A percentile compares a stretch with the other conserved stretches of the same genome.
Conservation (phyloP, 371 early-diverging fungal species). For the Rhizopus stolonifer region DNA sequence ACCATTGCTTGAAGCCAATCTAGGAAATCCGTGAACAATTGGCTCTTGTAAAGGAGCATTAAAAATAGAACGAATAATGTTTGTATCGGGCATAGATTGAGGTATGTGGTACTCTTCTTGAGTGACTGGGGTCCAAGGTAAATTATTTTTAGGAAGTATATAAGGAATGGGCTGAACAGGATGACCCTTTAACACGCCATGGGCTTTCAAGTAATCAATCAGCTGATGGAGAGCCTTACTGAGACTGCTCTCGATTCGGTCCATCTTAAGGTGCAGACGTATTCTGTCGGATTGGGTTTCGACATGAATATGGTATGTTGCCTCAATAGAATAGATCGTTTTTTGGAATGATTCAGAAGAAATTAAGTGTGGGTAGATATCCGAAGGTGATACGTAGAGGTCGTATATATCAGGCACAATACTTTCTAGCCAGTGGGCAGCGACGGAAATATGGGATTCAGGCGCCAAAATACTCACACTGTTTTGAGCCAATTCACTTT, state of each 20-base stretch:
- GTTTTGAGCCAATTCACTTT: conserved; percentile 41
- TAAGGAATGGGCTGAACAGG: not conserved
- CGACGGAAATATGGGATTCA: conserved; percentile 38
- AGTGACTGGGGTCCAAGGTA: conserved; percentile 11
- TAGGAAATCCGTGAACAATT: not conserved
- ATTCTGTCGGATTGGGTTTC: conserved; percentile 5
- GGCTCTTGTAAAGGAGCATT: conserved; percentile 19
- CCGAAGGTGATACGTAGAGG: conserved; percentile 26
- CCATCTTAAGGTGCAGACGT: conserved; percentile 9
- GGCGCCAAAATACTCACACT: conserved; percentile 43
- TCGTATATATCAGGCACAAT: conserved; percentile 43
- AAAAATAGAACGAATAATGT: conserved; percentile 44
- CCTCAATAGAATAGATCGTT: not conserved
- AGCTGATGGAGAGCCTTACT: conserved; percentile 9
- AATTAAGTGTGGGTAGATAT: not conserved
- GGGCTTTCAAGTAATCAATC: conserved; percentile 13
- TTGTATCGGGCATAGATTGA: conserved; percentile 15
- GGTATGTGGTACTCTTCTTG: conserved; percentile 18
- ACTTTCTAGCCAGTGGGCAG: conserved; percentile 33
- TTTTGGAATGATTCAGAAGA: not conserved
- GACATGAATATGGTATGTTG: conserved; percentile 5
- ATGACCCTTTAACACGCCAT: conserved; percentile 6
- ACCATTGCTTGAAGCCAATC: not conserved
- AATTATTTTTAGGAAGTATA: not conserved
- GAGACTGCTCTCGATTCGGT: conserved; percentile 1